phyloP scores from a whole-genome alignment of 169 alveolate species.

The Condylostoma magnum region DNA sequence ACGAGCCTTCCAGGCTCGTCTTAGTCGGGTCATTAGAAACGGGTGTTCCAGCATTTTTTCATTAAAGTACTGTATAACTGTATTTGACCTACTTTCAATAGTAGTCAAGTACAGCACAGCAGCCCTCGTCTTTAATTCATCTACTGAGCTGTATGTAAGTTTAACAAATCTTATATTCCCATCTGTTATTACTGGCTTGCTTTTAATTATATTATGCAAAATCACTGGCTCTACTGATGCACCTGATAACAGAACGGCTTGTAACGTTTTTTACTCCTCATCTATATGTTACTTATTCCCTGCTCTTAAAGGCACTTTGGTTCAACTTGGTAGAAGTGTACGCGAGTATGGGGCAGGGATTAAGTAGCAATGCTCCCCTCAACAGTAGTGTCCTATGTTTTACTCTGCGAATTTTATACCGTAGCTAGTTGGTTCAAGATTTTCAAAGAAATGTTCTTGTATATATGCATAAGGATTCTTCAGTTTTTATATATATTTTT shows the following conservation, averaged over 20 bases:
- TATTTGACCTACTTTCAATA: constrained; percentile 17
- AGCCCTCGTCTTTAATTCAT: constrained; percentile 51
- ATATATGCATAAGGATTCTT: background rate
- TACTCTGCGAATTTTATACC: background rate
- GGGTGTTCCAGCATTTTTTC: constrained; percentile 4
- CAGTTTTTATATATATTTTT: background rate
- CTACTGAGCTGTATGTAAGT: constrained; percentile 30
- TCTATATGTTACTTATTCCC: too few relatives aligned
- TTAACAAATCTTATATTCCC: constrained; percentile 18
- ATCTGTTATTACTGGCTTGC: background rate
- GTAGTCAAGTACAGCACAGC: constrained; percentile 35
- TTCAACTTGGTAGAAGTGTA: background rate
- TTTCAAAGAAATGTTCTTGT: constrained; percentile 26
- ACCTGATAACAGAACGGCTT: constrained; percentile 20
- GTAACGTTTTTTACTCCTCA: constrained; percentile 19
- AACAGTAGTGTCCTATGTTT: background rate
- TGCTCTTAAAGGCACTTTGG: too few relatives aligned
- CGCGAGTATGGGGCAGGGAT: background rate
- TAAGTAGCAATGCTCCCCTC: background rate
- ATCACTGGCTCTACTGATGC: constrained; percentile 13
- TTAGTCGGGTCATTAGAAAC: constrained; percentile 7
- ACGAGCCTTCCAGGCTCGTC: background rate
- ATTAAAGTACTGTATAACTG: constrained; percentile 18
- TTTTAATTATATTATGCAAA: background rate
- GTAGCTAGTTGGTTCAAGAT: background rate